A percentile compares a stretch with the other conserved stretches of the same genome.
These are phyloP conservation scores for Botrytis elliptica DNA, from an alignment of 2,329 filamentous ascomycete species.

Conservation along the genomic window DNA sequence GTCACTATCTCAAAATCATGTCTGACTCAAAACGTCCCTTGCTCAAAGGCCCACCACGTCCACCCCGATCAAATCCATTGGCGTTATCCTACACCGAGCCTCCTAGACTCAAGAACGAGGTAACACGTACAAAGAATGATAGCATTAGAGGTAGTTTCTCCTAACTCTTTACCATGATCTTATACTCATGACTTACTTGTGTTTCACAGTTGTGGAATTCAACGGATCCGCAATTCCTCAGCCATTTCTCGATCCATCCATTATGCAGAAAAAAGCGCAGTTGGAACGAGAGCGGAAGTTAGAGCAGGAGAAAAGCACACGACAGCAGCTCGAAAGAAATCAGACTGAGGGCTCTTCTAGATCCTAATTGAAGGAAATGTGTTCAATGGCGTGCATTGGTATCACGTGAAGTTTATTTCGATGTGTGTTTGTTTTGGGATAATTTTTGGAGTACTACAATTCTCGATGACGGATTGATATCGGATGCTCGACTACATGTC, in stretches of 20 bases:
- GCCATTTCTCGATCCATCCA: conserved; percentile 35
- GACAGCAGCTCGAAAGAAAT: conserved; percentile 1
- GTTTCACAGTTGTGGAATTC: conserved; percentile 29
- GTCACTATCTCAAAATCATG: background rate
- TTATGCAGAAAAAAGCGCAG: conserved; percentile 28
- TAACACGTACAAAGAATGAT: conserved; percentile 13
- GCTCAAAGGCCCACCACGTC: conserved; percentile 27
- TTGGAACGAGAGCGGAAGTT: conserved; percentile 26
- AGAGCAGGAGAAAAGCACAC: conserved; percentile 24
- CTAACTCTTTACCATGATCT: too few species aligned
- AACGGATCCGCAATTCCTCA: conserved; percentile 29
- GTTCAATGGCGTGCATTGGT: background rate
- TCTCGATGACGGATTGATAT: background rate
- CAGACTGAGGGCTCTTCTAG: background rate
- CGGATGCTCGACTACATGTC: background rate
- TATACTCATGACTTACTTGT: background rate
- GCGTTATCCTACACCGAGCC: conserved; percentile 29
- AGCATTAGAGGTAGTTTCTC: background rate
- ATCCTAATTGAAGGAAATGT: background rate
- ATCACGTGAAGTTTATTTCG: background rate
- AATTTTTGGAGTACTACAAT: background rate
- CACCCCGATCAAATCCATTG: conserved; percentile 22
- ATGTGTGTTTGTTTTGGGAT: background rate
- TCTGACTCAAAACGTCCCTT: conserved; percentile 21
- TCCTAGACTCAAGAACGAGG: conserved; percentile 27